Base-by-base conservation (phyloP, 495 filamentous ascomycete species). In the Talaromyces thailandensis region DNA sequence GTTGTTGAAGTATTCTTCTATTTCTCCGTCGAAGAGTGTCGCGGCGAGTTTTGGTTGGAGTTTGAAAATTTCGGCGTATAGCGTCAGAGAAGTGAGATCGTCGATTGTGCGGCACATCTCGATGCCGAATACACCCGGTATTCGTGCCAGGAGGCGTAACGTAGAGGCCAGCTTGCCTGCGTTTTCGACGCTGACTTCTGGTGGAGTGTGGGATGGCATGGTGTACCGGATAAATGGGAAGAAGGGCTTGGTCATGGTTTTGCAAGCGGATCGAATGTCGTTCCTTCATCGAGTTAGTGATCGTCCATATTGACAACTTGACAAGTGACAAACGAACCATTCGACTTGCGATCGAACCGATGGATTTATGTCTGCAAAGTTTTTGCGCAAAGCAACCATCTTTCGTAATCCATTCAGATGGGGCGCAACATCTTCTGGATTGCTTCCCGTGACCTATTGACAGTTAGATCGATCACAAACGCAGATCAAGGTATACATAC, bases 191-290 rank as follows among this genome's bases (percentile, higher is more conserved):
- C 73, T 73, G 25, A 74, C 70, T n/a, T 68, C 60, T 31, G 77
- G 65, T 14, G 73, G 66, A 28, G 74, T 64, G n/a, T 72, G 66
- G 18, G 66, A 28, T n/a, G 77, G 77, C 21, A 76, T 73, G 18
- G 66, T 58, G 57, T 69, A 70, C 50, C 76, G 75, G 65, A 79
- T 64, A 45, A 79, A 80, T 52, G 75, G 72, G 63, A 80, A 80
- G 45, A 80, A 78, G 6, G 77, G 77, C 64, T 71, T 76, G n/a
- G 74, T 66, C 52, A 75, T 68, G 4, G 72, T 67, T 73, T 79
- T 78, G 63, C 75, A 79, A 55, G 76, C 76, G 24, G 78, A 75
- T 53, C 77, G 76, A 26, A 80, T 75, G 64, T 80, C 77, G 25
- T 75, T 80, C 77, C 77, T 80, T 45, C 25, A 28, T 18, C 6